A percentile compares a stretch with the other conserved stretches of the same genome.
Evolutionary conservation across 2,329 filamentous ascomycete genomes (phyloP).

Genomic region (Fusarium sp.): DNA sequence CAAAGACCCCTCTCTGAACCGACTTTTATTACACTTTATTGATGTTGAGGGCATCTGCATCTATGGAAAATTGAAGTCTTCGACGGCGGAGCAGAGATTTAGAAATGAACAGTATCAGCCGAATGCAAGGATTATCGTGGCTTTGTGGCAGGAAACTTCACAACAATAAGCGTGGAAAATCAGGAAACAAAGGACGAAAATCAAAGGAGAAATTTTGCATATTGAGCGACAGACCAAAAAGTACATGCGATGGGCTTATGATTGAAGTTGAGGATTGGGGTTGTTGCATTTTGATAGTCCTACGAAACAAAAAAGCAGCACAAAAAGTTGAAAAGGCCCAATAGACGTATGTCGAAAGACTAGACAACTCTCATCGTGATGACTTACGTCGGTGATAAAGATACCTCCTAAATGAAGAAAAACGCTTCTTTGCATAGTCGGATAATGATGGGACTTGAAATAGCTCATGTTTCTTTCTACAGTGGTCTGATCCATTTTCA

Average conservation of each 20-base stretch:
- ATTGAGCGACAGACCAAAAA: not conserved
- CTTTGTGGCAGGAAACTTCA: not conserved
- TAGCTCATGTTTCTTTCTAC: conserved; percentile 29
- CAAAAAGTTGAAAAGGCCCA: conserved; percentile 7
- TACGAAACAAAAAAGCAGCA: conserved; percentile 3
- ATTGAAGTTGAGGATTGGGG: not conserved
- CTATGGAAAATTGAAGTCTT: not conserved
- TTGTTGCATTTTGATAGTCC: not conserved
- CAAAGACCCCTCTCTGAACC: not conserved
- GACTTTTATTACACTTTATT: not conserved
- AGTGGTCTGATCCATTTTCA: conserved; percentile 13
- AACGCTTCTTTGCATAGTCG: not conserved
- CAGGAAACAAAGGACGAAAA: not conserved
- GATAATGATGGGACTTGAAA: not conserved
- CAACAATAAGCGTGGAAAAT: not conserved
- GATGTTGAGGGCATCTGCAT: not conserved
- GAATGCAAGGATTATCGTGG: not conserved
- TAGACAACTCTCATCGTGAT: not conserved
- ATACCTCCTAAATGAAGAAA: not conserved
- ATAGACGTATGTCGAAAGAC: not conserved
- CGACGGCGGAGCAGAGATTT: not conserved
- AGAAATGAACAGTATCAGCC: not conserved
- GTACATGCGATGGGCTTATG: not conserved
- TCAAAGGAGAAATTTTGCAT: not conserved
- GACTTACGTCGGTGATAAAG: not conserved